phyloP scores from a whole-genome alignment of 768 basidiomycete genomes.

The Naganishia vishniacii region DNA sequence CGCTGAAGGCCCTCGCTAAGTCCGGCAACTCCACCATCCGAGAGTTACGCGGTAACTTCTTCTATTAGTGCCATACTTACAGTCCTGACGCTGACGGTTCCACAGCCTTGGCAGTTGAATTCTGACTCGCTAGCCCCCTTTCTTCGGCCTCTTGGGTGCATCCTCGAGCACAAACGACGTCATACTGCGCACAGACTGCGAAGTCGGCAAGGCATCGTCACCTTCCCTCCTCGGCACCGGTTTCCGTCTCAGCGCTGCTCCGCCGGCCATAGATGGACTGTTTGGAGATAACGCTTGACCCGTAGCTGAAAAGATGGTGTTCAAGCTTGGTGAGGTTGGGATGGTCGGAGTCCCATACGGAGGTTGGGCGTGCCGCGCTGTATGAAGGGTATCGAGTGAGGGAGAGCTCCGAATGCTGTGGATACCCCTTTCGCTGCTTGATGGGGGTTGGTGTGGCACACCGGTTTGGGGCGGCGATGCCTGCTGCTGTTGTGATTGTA shows the following conservation, averaged over 20 bases:
- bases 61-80: no score
- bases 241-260: conserved; percentile 14
- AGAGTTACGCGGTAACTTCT: no score
- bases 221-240: conserved; percentile 14
- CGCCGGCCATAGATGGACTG: conserved; percentile 1
- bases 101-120: background rate
- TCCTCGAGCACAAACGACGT: conserved; percentile 40
- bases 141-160: conserved; percentile 24
- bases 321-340: conserved; percentile 17
- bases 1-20: no score
- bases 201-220: conserved; percentile 20
- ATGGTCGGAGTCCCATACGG: background rate
- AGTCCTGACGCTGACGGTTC: background rate
- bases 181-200: conserved; percentile 29
- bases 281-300: background rate
- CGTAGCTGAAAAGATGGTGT: conserved; percentile 8
- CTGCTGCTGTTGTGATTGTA: conserved; percentile 11
- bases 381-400: conserved; percentile 12
- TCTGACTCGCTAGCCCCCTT: background rate
- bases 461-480: background rate
- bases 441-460: background rate
- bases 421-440: background rate
- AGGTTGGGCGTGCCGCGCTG: background rate
- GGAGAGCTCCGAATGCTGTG: background rate
- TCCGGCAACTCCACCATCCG: no score